A percentile compares a stretch with the other conserved stretches of the same genome.
phyloP scores from a whole-genome alignment of 163 green algal genomes.

The Scenedesmus sp. region DNA sequence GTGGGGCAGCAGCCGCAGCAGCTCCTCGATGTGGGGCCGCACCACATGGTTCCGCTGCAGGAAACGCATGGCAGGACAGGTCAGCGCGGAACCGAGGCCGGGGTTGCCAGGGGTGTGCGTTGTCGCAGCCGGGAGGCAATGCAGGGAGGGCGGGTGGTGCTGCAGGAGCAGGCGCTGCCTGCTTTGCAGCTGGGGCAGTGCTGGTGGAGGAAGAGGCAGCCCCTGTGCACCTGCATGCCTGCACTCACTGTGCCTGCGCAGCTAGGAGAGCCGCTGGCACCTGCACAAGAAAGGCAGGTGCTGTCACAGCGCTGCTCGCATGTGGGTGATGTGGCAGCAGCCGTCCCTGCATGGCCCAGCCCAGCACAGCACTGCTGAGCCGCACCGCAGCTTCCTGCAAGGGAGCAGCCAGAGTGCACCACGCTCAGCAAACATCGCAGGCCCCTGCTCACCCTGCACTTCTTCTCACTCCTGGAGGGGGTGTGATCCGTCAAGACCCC shows the following conservation, averaged over 20 bases:
- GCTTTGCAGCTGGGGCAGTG: neutral
- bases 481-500: conserved; percentile 59
- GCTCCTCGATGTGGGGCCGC: conserved; percentile 51
- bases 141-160: too few species aligned
- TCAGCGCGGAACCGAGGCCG: too few species aligned
- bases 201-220: neutral
- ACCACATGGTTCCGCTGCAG: conserved; percentile 32
- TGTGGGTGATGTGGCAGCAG: too few species aligned
- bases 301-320: neutral
- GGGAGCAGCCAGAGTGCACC: too few species aligned
- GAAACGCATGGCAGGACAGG: neutral
- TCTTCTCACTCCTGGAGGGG: conserved; percentile 30
- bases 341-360: too few species aligned
- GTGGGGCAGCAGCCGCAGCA: conserved; percentile 47
- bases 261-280: too few species aligned
- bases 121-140: neutral
- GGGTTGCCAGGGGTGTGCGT: neutral
- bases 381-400: too few species aligned
- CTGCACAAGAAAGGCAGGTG: neutral
- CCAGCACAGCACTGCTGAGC: too few species aligned
- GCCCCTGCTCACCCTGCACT: neutral
- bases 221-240: neutral
- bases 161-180: neutral
- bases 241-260: neutral
- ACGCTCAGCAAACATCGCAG: neutral